Evolutionary conservation across 148 eudicot species (phyloP), one percentile per base, ranked within the genome.

Genomic region (Drosera capensis): DNA sequence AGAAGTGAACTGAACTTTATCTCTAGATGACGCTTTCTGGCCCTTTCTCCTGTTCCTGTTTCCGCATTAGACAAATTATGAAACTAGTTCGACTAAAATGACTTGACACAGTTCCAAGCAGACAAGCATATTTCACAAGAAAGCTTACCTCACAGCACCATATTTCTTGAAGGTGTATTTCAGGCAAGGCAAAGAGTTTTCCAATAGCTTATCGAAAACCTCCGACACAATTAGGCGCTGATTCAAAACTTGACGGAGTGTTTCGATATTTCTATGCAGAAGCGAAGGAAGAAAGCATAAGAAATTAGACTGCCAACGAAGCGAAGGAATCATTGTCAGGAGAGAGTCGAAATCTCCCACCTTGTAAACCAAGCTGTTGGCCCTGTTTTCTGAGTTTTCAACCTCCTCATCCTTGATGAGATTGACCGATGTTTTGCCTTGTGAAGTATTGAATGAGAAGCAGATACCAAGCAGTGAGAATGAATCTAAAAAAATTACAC

Each of bases 261-360:
- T 84, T 64, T 42, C 60, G 45, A 90, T 55, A 46, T 90, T 84
- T 50, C 97, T 94, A 41, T 84, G 92, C 48, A 90, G 54, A 55
- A 90, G 60, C 29, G 83, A 84, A 57, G 84, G 97, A 56, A 84
- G 84, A 60, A 90, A 84, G 22, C 84, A 43, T 51, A 94, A 94
- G 45, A 90, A 80, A 56, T 90, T 80, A 8, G 97, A 71, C 66
- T 90, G 97, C 97, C n/a, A n/a, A 90, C 78, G 58, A 90, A 90
- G 42, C 75, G 84, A 46, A 90, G 81, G n/a, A n/a, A n/a, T n/a
- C n/a, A n/a, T n/a, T n/a, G n/a, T n/a, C n/a, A n/a, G n/a, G n/a
- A n/a, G n/a, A n/a, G n/a, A n/a, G n/a, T n/a, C n/a, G n/a, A n/a
- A n/a, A n/a, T n/a, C 44, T 7, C 42, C 54, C 43, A 86, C 97